Evolutionary conservation across 192 early-diverging fungal genomes (phyloP), one percentile per base, ranked within the genome.

Genomic region (Endogone sp.): DNA sequence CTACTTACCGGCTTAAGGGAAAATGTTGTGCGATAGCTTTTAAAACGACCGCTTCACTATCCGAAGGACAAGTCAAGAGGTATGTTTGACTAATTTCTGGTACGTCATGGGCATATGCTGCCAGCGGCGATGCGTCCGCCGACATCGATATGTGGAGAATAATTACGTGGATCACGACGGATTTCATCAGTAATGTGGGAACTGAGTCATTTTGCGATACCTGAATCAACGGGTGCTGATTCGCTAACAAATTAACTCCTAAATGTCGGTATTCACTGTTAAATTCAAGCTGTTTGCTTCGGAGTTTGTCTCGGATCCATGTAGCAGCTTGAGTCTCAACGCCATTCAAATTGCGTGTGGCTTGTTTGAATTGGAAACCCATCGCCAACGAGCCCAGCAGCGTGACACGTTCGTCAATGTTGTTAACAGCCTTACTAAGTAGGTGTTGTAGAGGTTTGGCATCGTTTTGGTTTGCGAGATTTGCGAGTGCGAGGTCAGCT

Each of bases 121-220:
- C 29, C 11, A 71, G 25, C 56, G 64, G 70, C 13, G 70, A 67
- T n/a, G 49, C 57, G 28, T 56, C 13, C 10, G 49, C 27, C 27
- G 64, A 24, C 26, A 67, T 11, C 9, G 70, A 71, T 6, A 62
- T 9, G 31, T 66, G 54, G 4, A 66, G 10, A 30, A 62, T 29
- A 27, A 67, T 57, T 3, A 67, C 60, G 37, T 71, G 64, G n/a
- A 22, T 21, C 27, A 71, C 54, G 6, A 71, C 65, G 13, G 31
- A 66, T 66, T 59, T 54, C 24, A 67, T 13, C 3, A 71, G 2
- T 24, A 71, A 71, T 31, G 26, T 66, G 59, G 28, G 9, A 23
- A 16, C 22, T 56, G 10, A 26, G 4, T 1, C 9, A 8, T 60
- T 59, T 57, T 8, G 2, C 10, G 22, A 71, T n/a, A 49, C 16